Evolutionary conservation across 1,284 basidiomycete species (phyloP).

Genomic region (Ceratorhiza oryzae-sativae): DNA sequence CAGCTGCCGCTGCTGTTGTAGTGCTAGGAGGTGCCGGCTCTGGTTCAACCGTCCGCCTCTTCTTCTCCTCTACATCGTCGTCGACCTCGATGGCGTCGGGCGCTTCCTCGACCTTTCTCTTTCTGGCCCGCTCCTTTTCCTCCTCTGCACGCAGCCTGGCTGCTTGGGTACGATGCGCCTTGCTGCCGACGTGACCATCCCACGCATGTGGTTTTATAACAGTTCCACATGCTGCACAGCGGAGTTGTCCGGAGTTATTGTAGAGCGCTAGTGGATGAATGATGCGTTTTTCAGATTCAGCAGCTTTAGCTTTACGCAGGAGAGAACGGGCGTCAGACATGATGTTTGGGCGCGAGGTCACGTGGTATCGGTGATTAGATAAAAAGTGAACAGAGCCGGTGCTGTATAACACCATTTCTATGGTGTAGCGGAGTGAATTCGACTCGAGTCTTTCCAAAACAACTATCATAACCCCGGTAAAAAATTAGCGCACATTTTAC

Average conservation of each 20-base stretch:
- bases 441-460: no score
- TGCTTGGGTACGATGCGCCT: slow-evolving; percentile 71
- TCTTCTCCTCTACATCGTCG: slow-evolving; percentile 44
- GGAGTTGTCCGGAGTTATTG: slow-evolving; percentile 66
- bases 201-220: slow-evolving; percentile 78
- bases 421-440: no score
- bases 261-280: slow-evolving; percentile 76
- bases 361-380: slow-evolving; percentile 9
- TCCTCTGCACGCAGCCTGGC: slow-evolving; percentile 64
- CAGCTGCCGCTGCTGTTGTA: neutral
- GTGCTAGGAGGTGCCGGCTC: slow-evolving; percentile 18
- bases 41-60: slow-evolving; percentile 57
- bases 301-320: slow-evolving; percentile 42
- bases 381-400: neutral
- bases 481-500: no score
- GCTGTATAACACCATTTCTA: neutral
- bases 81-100: slow-evolving; percentile 48
- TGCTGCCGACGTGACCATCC: slow-evolving; percentile 84
- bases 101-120: slow-evolving; percentile 46
- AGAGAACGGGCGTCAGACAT: slow-evolving; percentile 45
- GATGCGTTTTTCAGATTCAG: slow-evolving; percentile 54
- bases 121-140: slow-evolving; percentile 51
- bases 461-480: no score
- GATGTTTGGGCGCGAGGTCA: neutral
- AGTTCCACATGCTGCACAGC: slow-evolving; percentile 69